Evolutionary conservation across 2,329 filamentous ascomycete genomes (phyloP).

Genomic region (Talaromyces sp.): DNA sequence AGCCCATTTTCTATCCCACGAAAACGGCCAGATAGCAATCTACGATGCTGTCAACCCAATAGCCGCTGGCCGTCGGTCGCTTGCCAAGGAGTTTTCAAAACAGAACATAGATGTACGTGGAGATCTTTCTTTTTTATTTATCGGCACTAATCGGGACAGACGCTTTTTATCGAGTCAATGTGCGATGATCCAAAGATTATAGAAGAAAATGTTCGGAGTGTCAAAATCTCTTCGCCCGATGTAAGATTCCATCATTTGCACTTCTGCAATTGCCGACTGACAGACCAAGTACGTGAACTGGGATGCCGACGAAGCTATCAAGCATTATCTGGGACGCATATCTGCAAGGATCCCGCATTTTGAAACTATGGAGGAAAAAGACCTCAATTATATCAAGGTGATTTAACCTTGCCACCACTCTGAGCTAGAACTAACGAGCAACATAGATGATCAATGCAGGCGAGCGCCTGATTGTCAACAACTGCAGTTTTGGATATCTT

Average conservation of each 20-base stretch:
- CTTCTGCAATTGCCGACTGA: slow-evolving; percentile 8
- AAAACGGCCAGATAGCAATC: slow-evolving; percentile 96
- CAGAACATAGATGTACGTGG: slow-evolving; percentile 75
- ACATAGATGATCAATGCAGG: slow-evolving; percentile 89
- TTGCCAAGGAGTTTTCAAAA: slow-evolving; percentile 96
- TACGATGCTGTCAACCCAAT: slow-evolving; percentile 97
- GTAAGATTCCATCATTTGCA: slow-evolving; percentile 46
- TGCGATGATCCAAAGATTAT: slow-evolving; percentile 92
- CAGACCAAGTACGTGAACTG: slow-evolving; percentile 70
- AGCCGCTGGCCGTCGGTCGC: slow-evolving; percentile 69
- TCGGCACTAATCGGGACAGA: slow-evolving; percentile 47
- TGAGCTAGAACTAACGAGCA: not conserved
- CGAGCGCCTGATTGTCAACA: slow-evolving; percentile 89
- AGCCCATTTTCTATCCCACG: slow-evolving; percentile 90
- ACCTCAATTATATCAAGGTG: slow-evolving; percentile 90
- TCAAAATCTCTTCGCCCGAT: slow-evolving; percentile 97
- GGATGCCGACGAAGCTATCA: slow-evolving; percentile 86
- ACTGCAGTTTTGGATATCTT: slow-evolving; percentile 92
- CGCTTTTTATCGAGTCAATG: slow-evolving; percentile 92
- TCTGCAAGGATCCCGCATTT: slow-evolving; percentile 90
- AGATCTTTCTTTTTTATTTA: not conserved
- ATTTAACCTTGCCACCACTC: not conserved
- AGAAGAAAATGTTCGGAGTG: slow-evolving; percentile 91
- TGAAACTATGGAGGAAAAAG: slow-evolving; percentile 90
- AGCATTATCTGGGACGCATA: slow-evolving; percentile 85